Evolutionary conservation across 2,329 filamentous ascomycete species (phyloP), one percentile per base, ranked within the genome.

Genomic region (Anthostomella pinea): DNA sequence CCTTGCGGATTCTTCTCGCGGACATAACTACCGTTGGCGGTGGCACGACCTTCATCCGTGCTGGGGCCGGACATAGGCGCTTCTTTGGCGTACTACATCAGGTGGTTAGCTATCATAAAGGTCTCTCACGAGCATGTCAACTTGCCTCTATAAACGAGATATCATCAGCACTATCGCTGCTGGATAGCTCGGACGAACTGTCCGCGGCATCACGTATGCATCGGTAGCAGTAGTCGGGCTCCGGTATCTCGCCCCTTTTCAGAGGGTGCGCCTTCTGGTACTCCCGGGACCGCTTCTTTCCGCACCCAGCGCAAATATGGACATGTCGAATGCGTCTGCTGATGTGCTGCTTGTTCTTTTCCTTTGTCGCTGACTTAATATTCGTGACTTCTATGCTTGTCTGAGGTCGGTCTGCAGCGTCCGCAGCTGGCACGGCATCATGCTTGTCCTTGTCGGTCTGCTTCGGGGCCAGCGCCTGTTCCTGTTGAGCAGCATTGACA

Each of bases 241-340:
- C 30, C 2, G 54, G 55, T 16, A 49, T 42, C 35, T 58, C 45
- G 6, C 54, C 54, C 33, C 39, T 54, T 20, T 47, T 44, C 22
- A 57, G 30, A 13, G 51, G 51, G 31, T 57, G 42, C 26, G 28
- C 38, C 20, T 26, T 46, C n/a, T 53, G 52, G 15, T 54, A 56
- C 25, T 25, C 32, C 24, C 27, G 35, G 11, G 55, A 54, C 10
- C 53, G 41, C 33, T 43, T 48, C 29, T 48, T 48, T 17, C 55
- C 55, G 35, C 55, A 58, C 11, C 41, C 50, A 11, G 43, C 41
- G 16, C 55, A 58, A 13, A 48, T 31, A 43, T 56, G 51, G 20
- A 37, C 16, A 34, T 57, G 51, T 8, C 33, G 49, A 18, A 54
- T 51, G 20, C 45, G 44, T 26, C 46, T 51, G 14, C 49, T 36